Evolutionary conservation across 2,329 filamentous ascomycete species (phyloP).

Genomic region (Microcyclospora pomicola): DNA sequence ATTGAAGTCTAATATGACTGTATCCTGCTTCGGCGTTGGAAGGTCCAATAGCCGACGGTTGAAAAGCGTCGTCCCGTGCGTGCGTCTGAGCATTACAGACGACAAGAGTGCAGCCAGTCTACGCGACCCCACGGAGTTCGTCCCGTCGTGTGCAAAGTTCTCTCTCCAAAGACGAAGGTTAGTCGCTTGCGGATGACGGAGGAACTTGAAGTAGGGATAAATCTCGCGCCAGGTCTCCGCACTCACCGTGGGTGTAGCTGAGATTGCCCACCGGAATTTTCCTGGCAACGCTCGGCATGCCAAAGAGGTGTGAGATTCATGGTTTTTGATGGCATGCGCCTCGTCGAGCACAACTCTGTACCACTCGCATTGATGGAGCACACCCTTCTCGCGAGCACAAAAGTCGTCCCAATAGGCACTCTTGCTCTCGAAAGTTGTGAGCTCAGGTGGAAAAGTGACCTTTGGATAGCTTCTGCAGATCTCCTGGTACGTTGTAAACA

Average conservation of each 20-base stretch:
- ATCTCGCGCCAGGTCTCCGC: slow-evolving; percentile 15
- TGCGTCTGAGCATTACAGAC: slow-evolving; percentile 39
- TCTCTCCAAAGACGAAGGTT: slow-evolving; percentile 29
- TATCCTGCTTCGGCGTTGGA: slow-evolving; percentile 33
- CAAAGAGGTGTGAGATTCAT: slow-evolving; percentile 26
- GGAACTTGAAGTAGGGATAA: slow-evolving; percentile 32
- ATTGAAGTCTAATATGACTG: slow-evolving; percentile 36
- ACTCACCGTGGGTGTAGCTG: slow-evolving; percentile 25
- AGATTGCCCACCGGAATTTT: slow-evolving; percentile 29
- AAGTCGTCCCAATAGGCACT: slow-evolving; percentile 25
- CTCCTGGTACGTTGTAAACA: slow-evolving; percentile 31
- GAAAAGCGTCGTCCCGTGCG: slow-evolving; percentile 39
- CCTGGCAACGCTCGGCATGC: slow-evolving; percentile 31
- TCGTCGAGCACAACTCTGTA: slow-evolving; percentile 65
- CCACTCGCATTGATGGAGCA: slow-evolving; percentile 30
- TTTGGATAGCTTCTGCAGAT: slow-evolving; percentile 30
- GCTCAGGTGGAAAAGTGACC: slow-evolving; percentile 23
- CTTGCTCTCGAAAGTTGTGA: slow-evolving; percentile 25
- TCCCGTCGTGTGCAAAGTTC: slow-evolving; percentile 26
- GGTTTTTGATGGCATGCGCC: slow-evolving; percentile 87
- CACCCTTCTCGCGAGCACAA: slow-evolving; percentile 22
- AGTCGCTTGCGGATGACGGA: slow-evolving; percentile 28
- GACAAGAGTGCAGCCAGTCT: slow-evolving; percentile 26
- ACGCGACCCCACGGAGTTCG: slow-evolving; percentile 18
- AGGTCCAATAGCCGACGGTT: slow-evolving; percentile 40